Base-by-base conservation (phyloP, 306 rosid genomes). In the Fragaria ananassa region DNA sequence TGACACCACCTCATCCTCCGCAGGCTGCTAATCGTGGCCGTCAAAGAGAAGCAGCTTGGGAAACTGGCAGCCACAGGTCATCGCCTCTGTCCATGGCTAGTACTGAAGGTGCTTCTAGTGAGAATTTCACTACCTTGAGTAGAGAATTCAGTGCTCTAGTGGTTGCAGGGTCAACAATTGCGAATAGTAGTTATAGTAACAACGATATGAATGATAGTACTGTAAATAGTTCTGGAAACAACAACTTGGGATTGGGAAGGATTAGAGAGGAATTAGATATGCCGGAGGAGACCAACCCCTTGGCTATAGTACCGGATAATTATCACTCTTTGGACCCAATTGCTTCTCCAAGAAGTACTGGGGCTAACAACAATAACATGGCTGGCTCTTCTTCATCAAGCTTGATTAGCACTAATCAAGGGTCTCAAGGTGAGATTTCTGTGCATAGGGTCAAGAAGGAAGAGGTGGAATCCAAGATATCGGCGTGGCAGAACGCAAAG, bases 401-500 rank as follows among this genome's bases (percentile, higher is more conserved):
- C 70, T 60, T 1, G 44, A 64, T 45, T 3, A 11, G 70, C 21
- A 61, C 44, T 15, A 35, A 64, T 60, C 58, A 62, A 19, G 77
- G n/a, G 31, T 54, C 42, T n/a, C 68, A 58, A 74, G 70, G 77
- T 2, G 71, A 78, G 80, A 68, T 85, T 58, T 94, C 96, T 6
- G 89, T 96, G 75, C 82, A 91, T 66, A 86, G 81, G 61, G 96
- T 96, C 84, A 96, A 96, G 96, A 88, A 92, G 77, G 99, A 96
- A 68, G 99, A 96, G 82, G 96, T 96, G 83, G 99, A 96, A 69
- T 65, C 98, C 3, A 96, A 96, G 93, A 92, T 92, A 67, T 83
- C 84, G 6, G 99, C 99, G 1, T 96, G 99, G 99, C 99, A 91
- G 81, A 92, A 92, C 71, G 93, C 96, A n/a, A 92, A 92, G 78